A percentile compares a stretch with the other conserved stretches of the same genome.
Conservation (phyloP, 768 basidiomycete genomes). For the Lentinus tigrinus region DNA sequence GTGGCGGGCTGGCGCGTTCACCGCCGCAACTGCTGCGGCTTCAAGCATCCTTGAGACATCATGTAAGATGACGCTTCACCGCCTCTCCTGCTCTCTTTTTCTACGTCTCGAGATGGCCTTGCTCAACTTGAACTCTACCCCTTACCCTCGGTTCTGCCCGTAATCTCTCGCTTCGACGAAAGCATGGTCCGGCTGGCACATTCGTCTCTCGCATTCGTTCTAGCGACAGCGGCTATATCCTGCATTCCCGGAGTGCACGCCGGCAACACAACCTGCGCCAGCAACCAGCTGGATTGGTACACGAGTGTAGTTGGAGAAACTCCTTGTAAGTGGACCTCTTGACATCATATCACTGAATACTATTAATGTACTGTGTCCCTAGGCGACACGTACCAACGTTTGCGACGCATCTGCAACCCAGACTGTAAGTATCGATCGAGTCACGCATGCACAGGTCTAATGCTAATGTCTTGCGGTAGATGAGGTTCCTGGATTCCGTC, state of each 20-base stretch:
- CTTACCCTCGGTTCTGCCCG: no score
- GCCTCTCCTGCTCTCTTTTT: no score
- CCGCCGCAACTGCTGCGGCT: no score
- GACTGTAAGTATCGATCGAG: slow-evolving; percentile 7
- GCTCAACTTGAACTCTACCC: no score
- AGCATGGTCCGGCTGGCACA: no score
- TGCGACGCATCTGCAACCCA: slow-evolving; percentile 17
- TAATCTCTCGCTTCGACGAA: no score
- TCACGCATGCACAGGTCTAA: neutral
- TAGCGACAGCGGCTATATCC: neutral
- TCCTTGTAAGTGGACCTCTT: slow-evolving; percentile 7
- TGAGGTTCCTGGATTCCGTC: slow-evolving; percentile 4
- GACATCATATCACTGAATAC: no score
- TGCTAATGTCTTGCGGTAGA: neutral
- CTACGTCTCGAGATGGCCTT: no score
- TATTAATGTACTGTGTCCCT: neutral
- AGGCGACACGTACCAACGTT: slow-evolving; percentile 16
- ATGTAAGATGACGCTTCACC: no score
- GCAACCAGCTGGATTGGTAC: slow-evolving; percentile 19
- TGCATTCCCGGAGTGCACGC: neutral
- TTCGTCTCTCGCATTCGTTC: no score
- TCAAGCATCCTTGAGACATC: no score
- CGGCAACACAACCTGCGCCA: slow-evolving; percentile 18
- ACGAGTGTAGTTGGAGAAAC: slow-evolving; percentile 19
- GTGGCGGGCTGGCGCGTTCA: no score